phyloP scores from a whole-genome alignment of 2,329 filamentous ascomycete genomes.

The Aspergillus sp. region DNA sequence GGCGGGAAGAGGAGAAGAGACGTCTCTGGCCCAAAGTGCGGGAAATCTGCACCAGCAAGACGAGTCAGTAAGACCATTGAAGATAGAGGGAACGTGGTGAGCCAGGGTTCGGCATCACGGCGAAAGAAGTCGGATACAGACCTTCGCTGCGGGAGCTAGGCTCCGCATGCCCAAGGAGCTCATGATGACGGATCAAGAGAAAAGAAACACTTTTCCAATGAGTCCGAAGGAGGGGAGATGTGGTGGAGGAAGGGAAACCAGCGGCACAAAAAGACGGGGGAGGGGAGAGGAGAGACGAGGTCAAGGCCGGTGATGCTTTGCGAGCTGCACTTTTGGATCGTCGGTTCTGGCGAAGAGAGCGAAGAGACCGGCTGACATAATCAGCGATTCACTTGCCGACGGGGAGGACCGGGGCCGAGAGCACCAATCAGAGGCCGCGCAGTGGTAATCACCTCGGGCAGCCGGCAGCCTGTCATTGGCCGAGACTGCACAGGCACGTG shows the following conservation, averaged over 20 bases:
- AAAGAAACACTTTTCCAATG: conserved; percentile 29
- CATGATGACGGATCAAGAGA: conserved; percentile 46
- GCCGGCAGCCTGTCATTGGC: conserved; percentile 35
- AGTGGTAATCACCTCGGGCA: conserved; percentile 43
- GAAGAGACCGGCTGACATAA: conserved; percentile 40
- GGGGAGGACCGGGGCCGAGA: conserved; percentile 31
- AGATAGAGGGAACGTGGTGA: conserved; percentile 13
- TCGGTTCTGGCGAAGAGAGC: conserved; percentile 26
- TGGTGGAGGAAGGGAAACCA: conserved; percentile 23
- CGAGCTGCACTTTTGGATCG: conserved; percentile 31
- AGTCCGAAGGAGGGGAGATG: conserved; percentile 27
- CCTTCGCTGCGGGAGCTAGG: conserved; percentile 52
- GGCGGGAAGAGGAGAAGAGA: conserved; percentile 83
- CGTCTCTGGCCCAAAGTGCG: conserved; percentile 66
- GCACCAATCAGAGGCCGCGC: conserved; percentile 34
- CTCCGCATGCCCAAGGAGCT: conserved; percentile 54
- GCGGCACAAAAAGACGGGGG: conserved; percentile 13
- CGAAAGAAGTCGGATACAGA: conserved; percentile 36
- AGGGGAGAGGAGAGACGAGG: conserved; percentile 17
- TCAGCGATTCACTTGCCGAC: conserved; percentile 37
- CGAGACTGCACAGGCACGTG: conserved; percentile 31
- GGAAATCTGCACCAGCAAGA: conserved; percentile 57
- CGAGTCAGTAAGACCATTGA: conserved; percentile 25
- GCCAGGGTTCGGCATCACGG: conserved; percentile 12
- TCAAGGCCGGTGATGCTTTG: conserved; percentile 20